These are phyloP conservation scores for Peniophora sp. DNA, from an alignment of 1,284 basidiomycete species.

Conservation along the genomic window DNA sequence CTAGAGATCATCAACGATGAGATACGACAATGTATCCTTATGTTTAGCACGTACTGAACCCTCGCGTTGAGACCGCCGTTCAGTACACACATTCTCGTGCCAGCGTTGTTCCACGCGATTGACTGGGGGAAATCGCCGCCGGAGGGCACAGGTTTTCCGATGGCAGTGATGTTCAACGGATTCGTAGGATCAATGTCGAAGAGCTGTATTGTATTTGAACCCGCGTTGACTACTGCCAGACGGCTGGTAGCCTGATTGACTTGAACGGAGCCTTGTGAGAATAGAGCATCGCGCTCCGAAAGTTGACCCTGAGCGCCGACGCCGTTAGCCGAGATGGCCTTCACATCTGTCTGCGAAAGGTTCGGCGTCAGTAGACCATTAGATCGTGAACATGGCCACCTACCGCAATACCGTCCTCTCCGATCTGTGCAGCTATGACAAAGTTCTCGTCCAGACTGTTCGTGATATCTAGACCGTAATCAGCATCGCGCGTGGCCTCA, in stretches of 20 bases:
- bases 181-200: constrained; percentile 29
- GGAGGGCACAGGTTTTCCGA: constrained; percentile 33
- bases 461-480: too few relatives aligned
- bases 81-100: constrained; percentile 34
- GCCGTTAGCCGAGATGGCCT: too few relatives aligned
- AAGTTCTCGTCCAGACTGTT: too few relatives aligned
- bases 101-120: constrained; percentile 33
- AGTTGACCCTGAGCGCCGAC: too few relatives aligned
- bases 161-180: constrained; percentile 29
- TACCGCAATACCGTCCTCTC: too few relatives aligned
- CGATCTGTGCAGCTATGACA: too few relatives aligned
- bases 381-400: too few relatives aligned
- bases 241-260: constrained; percentile 18
- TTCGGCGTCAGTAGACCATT: too few relatives aligned
- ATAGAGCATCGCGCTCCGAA: constrained; percentile 24
- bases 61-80: constrained; percentile 40
- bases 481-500: too few relatives aligned
- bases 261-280: constrained; percentile 33
- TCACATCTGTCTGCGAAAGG: too few relatives aligned
- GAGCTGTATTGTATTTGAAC: too few relatives aligned
- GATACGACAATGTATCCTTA: neutral
- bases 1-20: constrained; percentile 15
- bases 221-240: constrained; percentile 28
- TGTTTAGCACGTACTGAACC: constrained; percentile 26
- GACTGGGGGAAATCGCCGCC: constrained; percentile 44